A percentile compares a stretch with the other conserved stretches of the same genome.
These are phyloP conservation scores for Leccinum disarticulatum DNA, from an alignment of 768 basidiomycete genomes.

Conservation along the genomic window DNA sequence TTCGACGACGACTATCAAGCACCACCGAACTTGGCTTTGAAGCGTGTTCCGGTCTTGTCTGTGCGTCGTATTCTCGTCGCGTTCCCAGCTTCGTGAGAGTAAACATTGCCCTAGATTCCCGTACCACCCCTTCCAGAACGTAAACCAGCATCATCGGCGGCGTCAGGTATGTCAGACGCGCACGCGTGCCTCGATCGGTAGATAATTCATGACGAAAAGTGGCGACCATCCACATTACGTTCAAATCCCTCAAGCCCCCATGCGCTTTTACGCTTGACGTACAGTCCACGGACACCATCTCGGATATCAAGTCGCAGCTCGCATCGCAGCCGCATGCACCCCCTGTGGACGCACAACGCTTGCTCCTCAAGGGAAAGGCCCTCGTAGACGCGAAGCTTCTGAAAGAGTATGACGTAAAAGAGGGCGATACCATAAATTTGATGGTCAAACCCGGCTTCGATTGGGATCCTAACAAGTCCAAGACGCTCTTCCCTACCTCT, in stretches of 20 bases:
- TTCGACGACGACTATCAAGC: slow-evolving; percentile 79
- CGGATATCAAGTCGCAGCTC: slow-evolving; percentile 75
- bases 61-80: slow-evolving; percentile 38
- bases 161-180: slow-evolving; percentile 29
- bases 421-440: slow-evolving; percentile 81
- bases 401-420: slow-evolving; percentile 83
- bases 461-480: slow-evolving; percentile 54
- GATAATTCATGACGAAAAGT: slow-evolving; percentile 11
- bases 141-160: slow-evolving; percentile 36
- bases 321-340: slow-evolving; percentile 68
- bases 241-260: slow-evolving; percentile 92
- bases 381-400: slow-evolving; percentile 86
- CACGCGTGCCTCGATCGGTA: slow-evolving; percentile 12
- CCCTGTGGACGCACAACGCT: slow-evolving; percentile 75
- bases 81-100: slow-evolving; percentile 1
- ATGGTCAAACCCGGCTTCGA: slow-evolving; percentile 78
- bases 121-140: slow-evolving; percentile 61
- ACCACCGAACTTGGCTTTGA: slow-evolving; percentile 61
- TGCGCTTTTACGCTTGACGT: slow-evolving; percentile 70
- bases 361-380: slow-evolving; percentile 93
- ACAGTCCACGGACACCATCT: slow-evolving; percentile 80
- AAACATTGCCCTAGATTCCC: slow-evolving; percentile 43
- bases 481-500: slow-evolving; percentile 20
- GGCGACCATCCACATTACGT: slow-evolving; percentile 56
- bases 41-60: slow-evolving; percentile 66